Conservation (phyloP, 2,329 filamentous ascomycete genomes). For the Rhytidhysteron rufulum region DNA sequence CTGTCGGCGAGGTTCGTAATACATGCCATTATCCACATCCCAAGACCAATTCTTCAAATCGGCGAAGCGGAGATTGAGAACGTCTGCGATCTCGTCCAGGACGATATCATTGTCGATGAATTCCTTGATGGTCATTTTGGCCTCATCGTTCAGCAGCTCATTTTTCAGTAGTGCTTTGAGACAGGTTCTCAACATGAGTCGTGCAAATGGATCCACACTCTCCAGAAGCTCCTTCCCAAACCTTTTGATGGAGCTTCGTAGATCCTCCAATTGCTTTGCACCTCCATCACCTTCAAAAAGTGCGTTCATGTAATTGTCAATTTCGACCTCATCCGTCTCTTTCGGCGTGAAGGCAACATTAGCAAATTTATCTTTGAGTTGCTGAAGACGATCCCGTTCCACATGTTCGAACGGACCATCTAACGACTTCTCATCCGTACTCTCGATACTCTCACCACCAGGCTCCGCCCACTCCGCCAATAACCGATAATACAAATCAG, state of each 20-base stretch:
- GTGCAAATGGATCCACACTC: not conserved
- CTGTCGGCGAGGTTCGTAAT: conserved; percentile 40
- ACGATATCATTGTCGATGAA: conserved; percentile 26
- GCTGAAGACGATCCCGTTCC: not conserved
- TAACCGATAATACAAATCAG: conserved; percentile 21
- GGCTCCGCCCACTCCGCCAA: conserved; percentile 24
- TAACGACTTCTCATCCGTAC: not conserved
- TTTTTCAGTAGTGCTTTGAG: conserved; percentile 43
- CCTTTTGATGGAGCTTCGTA: conserved; percentile 15
- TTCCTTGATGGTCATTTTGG: conserved; percentile 30
- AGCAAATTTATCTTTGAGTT: not conserved
- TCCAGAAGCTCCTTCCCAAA: conserved; percentile 10
- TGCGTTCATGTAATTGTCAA: not conserved
- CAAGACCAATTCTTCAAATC: conserved; percentile 43
- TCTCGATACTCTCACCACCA: not conserved
- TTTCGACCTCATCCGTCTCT: not conserved
- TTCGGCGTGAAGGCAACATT: not conserved
- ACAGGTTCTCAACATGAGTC: not conserved
- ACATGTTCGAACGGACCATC: not conserved
- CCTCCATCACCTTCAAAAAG: not conserved
- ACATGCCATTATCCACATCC: conserved; percentile 40
- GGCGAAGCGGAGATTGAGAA: conserved; percentile 42
- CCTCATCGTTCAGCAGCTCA: conserved; percentile 42
- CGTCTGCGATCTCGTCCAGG: conserved; percentile 41
- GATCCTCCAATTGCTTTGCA: conserved; percentile 9